phyloP scores from a whole-genome alignment of 257 asterid species.

The Striga asiatica region DNA sequence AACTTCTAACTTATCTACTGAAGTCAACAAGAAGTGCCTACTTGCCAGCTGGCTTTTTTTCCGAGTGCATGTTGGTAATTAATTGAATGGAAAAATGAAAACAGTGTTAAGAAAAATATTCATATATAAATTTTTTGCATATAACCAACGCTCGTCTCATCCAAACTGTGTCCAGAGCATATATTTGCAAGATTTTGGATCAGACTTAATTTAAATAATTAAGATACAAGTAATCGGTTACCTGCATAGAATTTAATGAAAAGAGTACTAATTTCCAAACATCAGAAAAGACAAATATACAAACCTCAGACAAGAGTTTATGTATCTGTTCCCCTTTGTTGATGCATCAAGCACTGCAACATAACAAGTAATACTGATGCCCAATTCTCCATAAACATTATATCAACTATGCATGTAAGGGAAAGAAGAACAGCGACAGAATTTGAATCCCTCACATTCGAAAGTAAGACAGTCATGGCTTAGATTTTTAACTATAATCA shows the following conservation, averaged over 20 bases:
- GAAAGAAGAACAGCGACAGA: neutral
- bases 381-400: neutral
- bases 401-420: neutral
- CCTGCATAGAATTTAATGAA: neutral
- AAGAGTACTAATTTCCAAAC: constrained; percentile 5
- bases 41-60: too few species aligned
- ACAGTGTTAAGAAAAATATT: too few species aligned
- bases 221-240: neutral
- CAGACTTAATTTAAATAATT: neutral
- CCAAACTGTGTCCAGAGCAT: too few species aligned
- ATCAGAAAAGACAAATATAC: constrained; percentile 5
- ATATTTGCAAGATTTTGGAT: too few species aligned
- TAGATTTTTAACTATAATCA: neutral
- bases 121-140: too few species aligned
- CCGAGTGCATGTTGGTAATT: too few species aligned
- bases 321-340: constrained; percentile 80
- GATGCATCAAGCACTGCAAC: constrained; percentile 87
- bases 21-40: too few species aligned
- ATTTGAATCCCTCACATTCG: neutral
- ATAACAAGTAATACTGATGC: constrained; percentile 8
- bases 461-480: neutral
- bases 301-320: constrained; percentile 91
- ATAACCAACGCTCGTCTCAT: too few species aligned
- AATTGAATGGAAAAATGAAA: too few species aligned
- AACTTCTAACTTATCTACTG: too few species aligned